Conservation (phyloP, 2,329 filamentous ascomycete genomes). For the Gnomoniopsis smithogilvyi region DNA sequence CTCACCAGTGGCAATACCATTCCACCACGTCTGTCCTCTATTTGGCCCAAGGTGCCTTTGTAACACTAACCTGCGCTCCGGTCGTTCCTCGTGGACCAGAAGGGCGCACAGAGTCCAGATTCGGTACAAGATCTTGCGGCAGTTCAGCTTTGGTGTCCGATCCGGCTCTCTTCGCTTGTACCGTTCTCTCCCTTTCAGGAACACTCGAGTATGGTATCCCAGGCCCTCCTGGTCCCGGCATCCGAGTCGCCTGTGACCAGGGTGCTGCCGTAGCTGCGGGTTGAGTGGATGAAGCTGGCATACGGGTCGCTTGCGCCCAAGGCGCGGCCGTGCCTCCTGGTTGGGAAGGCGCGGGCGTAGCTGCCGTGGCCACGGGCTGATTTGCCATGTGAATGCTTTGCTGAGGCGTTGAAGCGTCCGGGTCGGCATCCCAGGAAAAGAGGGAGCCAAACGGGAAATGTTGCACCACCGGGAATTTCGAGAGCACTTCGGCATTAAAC, state of each 20-base stretch:
- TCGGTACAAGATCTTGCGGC: slow-evolving; percentile 3
- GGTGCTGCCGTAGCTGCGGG: slow-evolving; percentile 38
- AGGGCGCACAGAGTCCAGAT: slow-evolving; percentile 3
- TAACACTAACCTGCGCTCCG: slow-evolving; percentile 16
- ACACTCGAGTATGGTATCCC: slow-evolving; percentile 28
- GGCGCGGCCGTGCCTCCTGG: slow-evolving; percentile 38
- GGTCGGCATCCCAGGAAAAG: slow-evolving; percentile 73
- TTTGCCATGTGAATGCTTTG: slow-evolving; percentile 56
- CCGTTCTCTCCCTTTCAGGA: slow-evolving; percentile 19
- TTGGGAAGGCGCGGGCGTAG: slow-evolving; percentile 25
- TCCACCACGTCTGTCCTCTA: neutral
- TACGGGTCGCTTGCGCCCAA: slow-evolving; percentile 40
- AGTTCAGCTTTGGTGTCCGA: neutral
- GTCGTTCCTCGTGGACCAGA: slow-evolving; percentile 16
- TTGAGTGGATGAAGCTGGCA: slow-evolving; percentile 31
- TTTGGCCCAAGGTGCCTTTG: slow-evolving; percentile 18
- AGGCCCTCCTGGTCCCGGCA: slow-evolving; percentile 32
- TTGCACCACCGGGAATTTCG: slow-evolving; percentile 98
- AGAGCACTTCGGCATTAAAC: slow-evolving; percentile 95
- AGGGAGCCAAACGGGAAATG: slow-evolving; percentile 83
- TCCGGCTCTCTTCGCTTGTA: no score
- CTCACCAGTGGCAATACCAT: neutral
- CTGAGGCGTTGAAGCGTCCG: slow-evolving; percentile 48
- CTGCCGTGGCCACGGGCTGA: slow-evolving; percentile 39
- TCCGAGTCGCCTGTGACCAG: slow-evolving; percentile 40